Percentiles rank a stretch among this genome's conserved stretches.
These are phyloP conservation scores for Stramenopiles sp. DNA, from an alignment of 352 stramenopile genomes.

Conservation along the genomic window DNA sequence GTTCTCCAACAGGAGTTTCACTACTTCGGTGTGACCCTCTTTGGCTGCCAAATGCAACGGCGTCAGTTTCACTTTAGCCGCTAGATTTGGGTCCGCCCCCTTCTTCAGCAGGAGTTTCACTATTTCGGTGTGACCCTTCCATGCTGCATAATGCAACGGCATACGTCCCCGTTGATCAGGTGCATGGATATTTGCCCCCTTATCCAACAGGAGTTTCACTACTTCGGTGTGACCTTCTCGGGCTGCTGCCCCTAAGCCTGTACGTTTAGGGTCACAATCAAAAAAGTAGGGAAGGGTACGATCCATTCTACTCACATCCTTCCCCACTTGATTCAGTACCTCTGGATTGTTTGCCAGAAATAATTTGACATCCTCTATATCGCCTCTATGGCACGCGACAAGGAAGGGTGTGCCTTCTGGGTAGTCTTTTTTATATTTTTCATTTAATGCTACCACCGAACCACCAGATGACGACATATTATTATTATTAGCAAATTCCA, in stretches of 20 bases:
- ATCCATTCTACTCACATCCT: neutral
- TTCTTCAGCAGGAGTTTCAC: no score
- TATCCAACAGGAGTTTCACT: constrained; percentile 23
- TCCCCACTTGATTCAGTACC: constrained; percentile 4
- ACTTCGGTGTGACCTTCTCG: constrained; percentile 20
- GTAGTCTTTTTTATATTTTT: constrained; percentile 6
- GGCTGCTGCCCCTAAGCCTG: constrained; percentile 19
- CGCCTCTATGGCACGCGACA: neutral
- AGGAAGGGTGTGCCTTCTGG: neutral
- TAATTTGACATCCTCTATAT: constrained; percentile 7
- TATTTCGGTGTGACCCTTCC: constrained; percentile 14
- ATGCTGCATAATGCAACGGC: constrained; percentile 19
- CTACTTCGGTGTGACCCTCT: constrained; percentile 20
- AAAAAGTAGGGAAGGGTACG: no score
- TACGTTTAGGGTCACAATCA: no score
- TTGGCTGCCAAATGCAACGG: constrained; percentile 24
- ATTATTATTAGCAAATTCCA: no score
- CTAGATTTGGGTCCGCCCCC: no score
- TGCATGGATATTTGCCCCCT: no score
- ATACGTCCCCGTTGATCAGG: no score
- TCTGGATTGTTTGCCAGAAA: constrained; percentile 6
- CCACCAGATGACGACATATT: no score
- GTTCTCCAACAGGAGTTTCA: constrained; percentile 23
- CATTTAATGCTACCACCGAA: neutral
- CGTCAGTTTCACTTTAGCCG: no score